Evolutionary conservation across 2,329 filamentous ascomycete species (phyloP), one percentile per base, ranked within the genome.

Genomic region (Trichoderma harzianum): DNA sequence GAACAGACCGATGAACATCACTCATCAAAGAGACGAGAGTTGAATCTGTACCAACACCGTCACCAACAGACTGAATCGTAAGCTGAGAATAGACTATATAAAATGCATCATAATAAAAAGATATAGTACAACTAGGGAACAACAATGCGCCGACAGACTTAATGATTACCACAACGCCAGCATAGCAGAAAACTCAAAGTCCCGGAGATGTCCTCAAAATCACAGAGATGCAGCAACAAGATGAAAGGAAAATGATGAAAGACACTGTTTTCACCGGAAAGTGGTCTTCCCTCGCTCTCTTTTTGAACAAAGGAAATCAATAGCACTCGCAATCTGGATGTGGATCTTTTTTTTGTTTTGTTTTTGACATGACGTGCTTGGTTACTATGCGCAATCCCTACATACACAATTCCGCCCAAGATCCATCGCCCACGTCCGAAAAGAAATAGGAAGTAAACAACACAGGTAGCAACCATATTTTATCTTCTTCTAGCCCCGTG

Each of bases 371-470:
- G 74, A 73, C 75, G 74, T 78, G 70, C 73, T 77, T 76, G 72
- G 77, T 76, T 77, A 78, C 77, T 77, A 78, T 76, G 71, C 74
- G 74, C 75, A 77, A 77, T 77, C 75, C 76, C 73, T 79, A 78
- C 77, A 77, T 79, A 79, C 78, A 78, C 78, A 78, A 70, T 63
- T 72, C 73, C 76, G 60, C 62, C 66, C 63, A 69, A 67, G 68
- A 67, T 73, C 71, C 74, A 74, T 75, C 61, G 66, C 73, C 73
- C 66, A 62, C 73, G 73, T 75, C 71, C 72, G 74, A 78, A 74
- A 75, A 75, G 53, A 74, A 63, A 77, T 28, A 75, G 73, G 75
- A 76, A 76, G 74, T 72, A 76, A 73, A 76, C 74, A 76, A 75
- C 76, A 79, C 76, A 78, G 77, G 74, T 76, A 77, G 77, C 76